phyloP scores from a whole-genome alignment of 179 eudicot genomes.

The Beta corolliflora region DNA sequence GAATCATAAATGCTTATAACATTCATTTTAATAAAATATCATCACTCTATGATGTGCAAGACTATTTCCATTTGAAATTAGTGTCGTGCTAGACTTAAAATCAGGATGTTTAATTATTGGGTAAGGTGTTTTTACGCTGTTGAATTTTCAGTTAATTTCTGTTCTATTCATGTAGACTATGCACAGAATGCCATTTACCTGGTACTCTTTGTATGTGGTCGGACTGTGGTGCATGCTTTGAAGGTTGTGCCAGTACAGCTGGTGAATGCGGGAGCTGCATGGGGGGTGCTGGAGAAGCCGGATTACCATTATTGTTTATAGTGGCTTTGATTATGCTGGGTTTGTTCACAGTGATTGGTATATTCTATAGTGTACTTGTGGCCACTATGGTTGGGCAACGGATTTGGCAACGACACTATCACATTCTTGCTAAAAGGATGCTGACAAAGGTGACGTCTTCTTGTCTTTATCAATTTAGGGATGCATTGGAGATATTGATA shows the following conservation, averaged over 20 bases:
- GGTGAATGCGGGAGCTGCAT: slow-evolving; percentile 93
- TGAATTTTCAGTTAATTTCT: slow-evolving; percentile 6
- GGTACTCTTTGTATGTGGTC: slow-evolving; percentile 96
- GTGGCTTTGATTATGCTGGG: slow-evolving; percentile 79
- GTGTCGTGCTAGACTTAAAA: neutral
- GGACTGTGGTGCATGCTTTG: slow-evolving; percentile 84
- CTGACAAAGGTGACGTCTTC: slow-evolving; percentile 73
- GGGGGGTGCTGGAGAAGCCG: slow-evolving; percentile 96
- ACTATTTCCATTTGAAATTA: neutral
- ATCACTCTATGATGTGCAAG: neutral
- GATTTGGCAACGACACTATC: slow-evolving; percentile 98
- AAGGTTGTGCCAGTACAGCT: slow-evolving; percentile 72
- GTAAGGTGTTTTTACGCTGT: neutral
- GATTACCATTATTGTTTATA: slow-evolving; percentile 70
- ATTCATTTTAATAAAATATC: neutral
- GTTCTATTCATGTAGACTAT: slow-evolving; percentile 49
- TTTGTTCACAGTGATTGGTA: slow-evolving; percentile 84
- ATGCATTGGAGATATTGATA: neutral
- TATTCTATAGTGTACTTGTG: slow-evolving; percentile 90
- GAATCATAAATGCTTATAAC: neutral
- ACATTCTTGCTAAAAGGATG: slow-evolving; percentile 97
- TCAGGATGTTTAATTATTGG: neutral
- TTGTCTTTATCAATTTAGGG: neutral
- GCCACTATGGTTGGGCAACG: slow-evolving; percentile 99
- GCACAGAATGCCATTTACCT: slow-evolving; percentile 95